Base-by-base conservation (phyloP, 192 early-diverging fungal species). In the Linderina pennispora region DNA sequence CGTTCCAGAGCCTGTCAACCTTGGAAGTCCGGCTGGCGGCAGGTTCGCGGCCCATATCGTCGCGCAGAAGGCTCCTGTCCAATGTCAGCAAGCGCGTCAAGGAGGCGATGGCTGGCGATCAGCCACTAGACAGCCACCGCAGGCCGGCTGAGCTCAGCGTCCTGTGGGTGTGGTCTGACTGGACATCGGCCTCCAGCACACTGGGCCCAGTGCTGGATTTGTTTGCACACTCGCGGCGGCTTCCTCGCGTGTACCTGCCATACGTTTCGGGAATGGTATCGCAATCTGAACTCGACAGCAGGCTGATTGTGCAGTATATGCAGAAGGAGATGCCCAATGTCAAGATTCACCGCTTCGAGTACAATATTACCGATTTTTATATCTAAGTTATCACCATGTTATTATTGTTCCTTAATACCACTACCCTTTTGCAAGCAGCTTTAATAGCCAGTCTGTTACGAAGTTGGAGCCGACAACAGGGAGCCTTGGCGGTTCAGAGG, bases 111-210 rank as follows among this genome's bases (percentile, higher is more conserved):
- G 51, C 56, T 18, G 54, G 54, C 11, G 54, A 54, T 26, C 62
- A 65, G 45, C 7, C 54, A 15, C 18, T 51, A 36, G 54, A 65
- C 18, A 22, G 32, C 23, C 36, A 36, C 17, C 53, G 49, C 21
- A 51, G 55, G 23, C 56, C 60, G 2, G 60, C 60, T 4, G 67
- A 63, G 51, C 67, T 71, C 39, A 47, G 40, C 24, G 42, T 60
- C 5, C 56, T 71, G 31, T 71, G 67, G 67, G 34, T 71, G 9
- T 71, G 67, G 67, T 63, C 60, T 1, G 67, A 71, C 38, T 71
- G 67, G 67, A 46, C 67, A 18, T 63, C 67, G 2, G 67, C 67
- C 1, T 59, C 67, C 0, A 59, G 55, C 7, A 71, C 67, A 11
- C 55, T 71, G 31, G 45, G 52, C 44, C 59, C 49, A 28, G 47